Conservation (phyloP, 768 basidiomycete genomes). For the Mycena alexandri region DNA sequence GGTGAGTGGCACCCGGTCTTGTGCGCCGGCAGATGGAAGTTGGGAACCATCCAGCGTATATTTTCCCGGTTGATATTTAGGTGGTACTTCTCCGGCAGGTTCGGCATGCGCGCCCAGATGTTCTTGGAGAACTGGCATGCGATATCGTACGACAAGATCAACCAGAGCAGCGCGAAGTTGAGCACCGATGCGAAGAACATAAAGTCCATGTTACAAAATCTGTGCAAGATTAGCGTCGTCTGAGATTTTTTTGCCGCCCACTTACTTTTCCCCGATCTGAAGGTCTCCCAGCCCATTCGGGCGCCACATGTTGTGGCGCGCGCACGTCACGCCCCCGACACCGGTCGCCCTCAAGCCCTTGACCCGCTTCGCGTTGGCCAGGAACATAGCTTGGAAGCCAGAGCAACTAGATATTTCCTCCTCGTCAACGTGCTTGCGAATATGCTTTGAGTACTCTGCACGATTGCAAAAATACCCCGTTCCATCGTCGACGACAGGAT, state of each 20-base stretch:
- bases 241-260: not conserved
- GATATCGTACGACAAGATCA: conserved; percentile 40
- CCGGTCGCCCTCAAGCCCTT: conserved; percentile 30
- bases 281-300: conserved; percentile 37
- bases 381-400: conserved; percentile 19
- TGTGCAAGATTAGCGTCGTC: not conserved
- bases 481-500: no score
- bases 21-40: conserved; percentile 40
- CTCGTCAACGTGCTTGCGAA: not conserved
- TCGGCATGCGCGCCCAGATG: conserved; percentile 16
- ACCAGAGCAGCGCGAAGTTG: not conserved
- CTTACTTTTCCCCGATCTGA: conserved; percentile 38
- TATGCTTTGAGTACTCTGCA: not conserved
- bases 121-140: conserved; percentile 38
- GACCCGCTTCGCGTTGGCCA: conserved; percentile 4
- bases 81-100: not conserved
- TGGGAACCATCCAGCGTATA: conserved; percentile 33
- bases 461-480: not conserved
- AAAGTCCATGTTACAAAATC: conserved; percentile 9
- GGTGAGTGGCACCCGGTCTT: conserved; percentile 30
- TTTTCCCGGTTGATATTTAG: not conserved
- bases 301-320: conserved; percentile 27
- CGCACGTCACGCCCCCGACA: conserved; percentile 24
- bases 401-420: conserved; percentile 22
- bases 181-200: not conserved